These are phyloP conservation scores for sunflower (Helianthus annuus) DNA, from an alignment of 129 eudicot species.

Conservation along the genomic window DNA sequence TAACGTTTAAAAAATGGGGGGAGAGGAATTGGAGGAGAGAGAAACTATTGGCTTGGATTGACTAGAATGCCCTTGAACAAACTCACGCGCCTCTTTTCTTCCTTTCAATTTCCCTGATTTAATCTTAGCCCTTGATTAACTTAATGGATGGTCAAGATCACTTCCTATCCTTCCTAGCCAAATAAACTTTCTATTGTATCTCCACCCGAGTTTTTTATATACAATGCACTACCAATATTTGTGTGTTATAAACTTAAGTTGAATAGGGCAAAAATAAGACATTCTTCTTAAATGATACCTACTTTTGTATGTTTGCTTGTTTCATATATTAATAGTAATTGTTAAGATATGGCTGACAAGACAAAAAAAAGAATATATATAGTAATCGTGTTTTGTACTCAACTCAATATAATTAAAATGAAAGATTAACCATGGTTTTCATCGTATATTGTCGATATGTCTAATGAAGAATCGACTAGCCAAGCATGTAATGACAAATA, in stretches of 20 bases:
- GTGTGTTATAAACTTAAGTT: not conserved
- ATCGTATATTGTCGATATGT: conserved; percentile 48
- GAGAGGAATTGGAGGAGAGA: too few relatives aligned
- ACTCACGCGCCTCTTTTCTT: too few relatives aligned
- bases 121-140: too few relatives aligned
- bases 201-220: too few relatives aligned
- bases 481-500: conserved; percentile 27
- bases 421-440: conserved; percentile 27
- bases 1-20: too few relatives aligned
- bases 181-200: too few relatives aligned
- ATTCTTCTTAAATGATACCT: not conserved
- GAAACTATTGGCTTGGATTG: too few relatives aligned
- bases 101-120: too few relatives aligned
- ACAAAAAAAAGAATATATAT: conserved; percentile 46
- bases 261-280: not conserved
- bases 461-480: conserved; percentile 36
- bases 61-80: too few relatives aligned
- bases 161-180: too few relatives aligned
- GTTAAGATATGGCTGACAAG: conserved; percentile 15
- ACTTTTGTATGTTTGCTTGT: conserved; percentile 10
- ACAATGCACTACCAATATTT: too few relatives aligned
- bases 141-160: too few relatives aligned
- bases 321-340: not conserved
- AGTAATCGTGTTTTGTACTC: conserved; percentile 14
- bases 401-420: conserved; percentile 28